These are phyloP conservation scores for Trichosporon asahii DNA, from an alignment of 1,284 basidiomycete genomes.

Conservation along the genomic window DNA sequence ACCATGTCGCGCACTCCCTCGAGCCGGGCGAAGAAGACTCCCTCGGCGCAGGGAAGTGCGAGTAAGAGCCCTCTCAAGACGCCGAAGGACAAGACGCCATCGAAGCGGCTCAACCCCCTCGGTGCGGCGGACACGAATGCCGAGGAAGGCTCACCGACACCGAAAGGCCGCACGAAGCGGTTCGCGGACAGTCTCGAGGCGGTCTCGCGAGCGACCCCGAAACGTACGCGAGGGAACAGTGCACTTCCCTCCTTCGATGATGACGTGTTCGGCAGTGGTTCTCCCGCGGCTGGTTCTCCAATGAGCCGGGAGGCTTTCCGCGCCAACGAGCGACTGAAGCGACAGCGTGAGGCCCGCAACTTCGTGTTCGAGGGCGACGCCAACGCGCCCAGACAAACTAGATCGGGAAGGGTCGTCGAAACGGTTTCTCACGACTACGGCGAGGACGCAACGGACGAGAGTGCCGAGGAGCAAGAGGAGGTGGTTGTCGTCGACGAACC, in stretches of 20 bases:
- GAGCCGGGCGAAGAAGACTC: background rate
- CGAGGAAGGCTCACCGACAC: background rate
- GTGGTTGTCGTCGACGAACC: background rate
- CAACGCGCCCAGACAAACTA: constrained; percentile 40
- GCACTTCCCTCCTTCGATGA: constrained; percentile 21
- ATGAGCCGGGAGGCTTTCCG: constrained; percentile 39
- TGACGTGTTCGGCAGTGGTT: constrained; percentile 20
- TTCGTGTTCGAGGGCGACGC: constrained; percentile 47
- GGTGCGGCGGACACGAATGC: background rate
- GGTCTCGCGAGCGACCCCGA: background rate
- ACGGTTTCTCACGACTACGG: constrained; percentile 29
- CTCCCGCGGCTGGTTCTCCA: background rate
- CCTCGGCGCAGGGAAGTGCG: background rate
- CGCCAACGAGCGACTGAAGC: constrained; percentile 42
- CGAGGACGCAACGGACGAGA: constrained; percentile 14
- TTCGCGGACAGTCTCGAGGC: constrained; percentile 7
- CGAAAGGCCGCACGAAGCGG: constrained; percentile 2
- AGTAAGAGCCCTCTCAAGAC: constrained; percentile 1
- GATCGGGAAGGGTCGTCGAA: constrained; percentile 43
- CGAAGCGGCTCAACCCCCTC: background rate
- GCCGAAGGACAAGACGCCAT: background rate
- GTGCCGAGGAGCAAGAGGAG: constrained; percentile 10
- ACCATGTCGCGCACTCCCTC: constrained; percentile 1
- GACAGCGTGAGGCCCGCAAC: constrained; percentile 48
- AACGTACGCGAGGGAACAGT: background rate